These are phyloP conservation scores for Kandelia obovata DNA, from an alignment of 345 rosid species.

Conservation along the genomic window DNA sequence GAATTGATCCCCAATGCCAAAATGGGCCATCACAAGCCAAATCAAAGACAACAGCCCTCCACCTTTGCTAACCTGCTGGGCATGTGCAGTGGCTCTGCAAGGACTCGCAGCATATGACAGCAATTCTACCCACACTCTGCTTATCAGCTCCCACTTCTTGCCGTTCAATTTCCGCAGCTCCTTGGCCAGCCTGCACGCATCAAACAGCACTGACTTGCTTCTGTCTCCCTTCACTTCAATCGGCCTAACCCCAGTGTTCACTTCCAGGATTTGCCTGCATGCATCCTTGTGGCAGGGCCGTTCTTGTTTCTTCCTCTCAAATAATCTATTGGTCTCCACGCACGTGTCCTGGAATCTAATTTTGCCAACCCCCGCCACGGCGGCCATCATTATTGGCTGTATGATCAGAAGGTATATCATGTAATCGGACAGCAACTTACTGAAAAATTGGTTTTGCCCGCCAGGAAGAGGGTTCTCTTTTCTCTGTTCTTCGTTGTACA, in stretches of 20 bases:
- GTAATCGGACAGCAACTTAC: constrained; percentile 56
- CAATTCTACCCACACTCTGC: constrained; percentile 65
- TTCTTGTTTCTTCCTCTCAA: constrained; percentile 19
- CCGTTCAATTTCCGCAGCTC: constrained; percentile 27
- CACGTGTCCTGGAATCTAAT: constrained; percentile 50
- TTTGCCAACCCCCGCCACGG: constrained; percentile 49
- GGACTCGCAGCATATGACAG: constrained; percentile 54
- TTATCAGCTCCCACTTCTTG: constrained; percentile 48
- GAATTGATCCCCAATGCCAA: constrained; percentile 56
- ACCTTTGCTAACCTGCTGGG: constrained; percentile 57
- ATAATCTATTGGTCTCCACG: constrained; percentile 39
- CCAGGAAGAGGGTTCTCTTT: neutral
- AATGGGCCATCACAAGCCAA: constrained; percentile 76
- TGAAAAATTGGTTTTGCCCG: constrained; percentile 17
- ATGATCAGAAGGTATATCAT: constrained; percentile 50
- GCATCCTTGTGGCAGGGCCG: constrained; percentile 8
- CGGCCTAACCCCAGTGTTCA: constrained; percentile 36
- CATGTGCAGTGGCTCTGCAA: constrained; percentile 50
- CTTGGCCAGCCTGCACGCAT: constrained; percentile 55
- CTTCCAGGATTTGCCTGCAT: constrained; percentile 14
- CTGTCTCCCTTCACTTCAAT: constrained; percentile 47
- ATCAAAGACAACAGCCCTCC: constrained; percentile 59
- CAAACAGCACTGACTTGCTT: constrained; percentile 62
- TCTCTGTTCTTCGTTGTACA: constrained; percentile 19
- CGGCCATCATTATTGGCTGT: constrained; percentile 48